Evolutionary conservation across 345 rosid species (phyloP).

Genomic region (Cardamine chenopodiifolia): DNA sequence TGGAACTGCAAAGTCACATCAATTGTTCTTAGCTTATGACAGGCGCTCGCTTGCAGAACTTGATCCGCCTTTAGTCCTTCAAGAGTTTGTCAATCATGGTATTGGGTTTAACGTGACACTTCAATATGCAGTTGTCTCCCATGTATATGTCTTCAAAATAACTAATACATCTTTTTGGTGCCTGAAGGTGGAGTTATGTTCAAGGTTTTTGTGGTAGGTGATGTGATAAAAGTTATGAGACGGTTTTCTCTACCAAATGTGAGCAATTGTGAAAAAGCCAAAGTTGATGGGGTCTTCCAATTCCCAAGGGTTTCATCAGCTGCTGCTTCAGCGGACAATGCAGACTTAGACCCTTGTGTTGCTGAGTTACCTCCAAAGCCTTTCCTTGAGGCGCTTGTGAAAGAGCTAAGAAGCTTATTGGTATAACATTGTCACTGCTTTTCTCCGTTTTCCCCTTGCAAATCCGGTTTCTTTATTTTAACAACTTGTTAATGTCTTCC

Average conservation of each 20-base stretch:
- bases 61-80: slow-evolving; percentile 85
- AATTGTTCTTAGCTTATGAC: slow-evolving; percentile 80
- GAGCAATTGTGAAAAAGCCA: slow-evolving; percentile 56
- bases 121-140: background rate
- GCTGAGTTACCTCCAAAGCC: slow-evolving; percentile 89
- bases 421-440: slow-evolving; percentile 34
- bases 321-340: slow-evolving; percentile 84
- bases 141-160: background rate
- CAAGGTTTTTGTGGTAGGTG: slow-evolving; percentile 81
- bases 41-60: slow-evolving; percentile 70
- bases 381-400: slow-evolving; percentile 78
- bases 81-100: slow-evolving; percentile 99
- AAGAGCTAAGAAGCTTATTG: slow-evolving; percentile 76
- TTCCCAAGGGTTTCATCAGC: slow-evolving; percentile 95
- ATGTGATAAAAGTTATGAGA: slow-evolving; percentile 78
- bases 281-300: slow-evolving; percentile 59
- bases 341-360: slow-evolving; percentile 77
- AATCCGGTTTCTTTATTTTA: background rate
- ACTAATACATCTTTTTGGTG: slow-evolving; percentile 4
- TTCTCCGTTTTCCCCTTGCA: background rate
- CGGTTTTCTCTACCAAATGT: slow-evolving; percentile 87
- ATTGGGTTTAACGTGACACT: slow-evolving; percentile 29
- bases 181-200: slow-evolving; percentile 81
- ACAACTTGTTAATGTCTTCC: slow-evolving; percentile 37
- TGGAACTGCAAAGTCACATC: slow-evolving; percentile 91